Evolutionary conservation across 1,284 basidiomycete species (phyloP).

Genomic region (Moesziomyces sp.): DNA sequence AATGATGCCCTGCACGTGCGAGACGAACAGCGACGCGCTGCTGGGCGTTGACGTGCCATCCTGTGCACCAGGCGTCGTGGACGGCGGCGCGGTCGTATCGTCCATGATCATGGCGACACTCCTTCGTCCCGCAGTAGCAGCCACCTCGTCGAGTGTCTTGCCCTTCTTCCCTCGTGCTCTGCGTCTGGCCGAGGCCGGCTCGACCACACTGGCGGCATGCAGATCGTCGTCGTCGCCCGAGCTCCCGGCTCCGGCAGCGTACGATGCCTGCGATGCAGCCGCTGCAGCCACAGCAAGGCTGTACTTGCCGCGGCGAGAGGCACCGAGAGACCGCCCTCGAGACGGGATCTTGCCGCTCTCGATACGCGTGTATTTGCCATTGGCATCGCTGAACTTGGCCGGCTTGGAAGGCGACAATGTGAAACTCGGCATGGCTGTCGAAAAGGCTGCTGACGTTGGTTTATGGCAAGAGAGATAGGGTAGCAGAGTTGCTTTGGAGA

Average conservation of each 20-base stretch:
- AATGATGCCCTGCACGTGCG: slow-evolving; percentile 44
- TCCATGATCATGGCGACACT: slow-evolving; percentile 48
- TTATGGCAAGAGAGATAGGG: not conserved
- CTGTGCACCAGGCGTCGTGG: not conserved
- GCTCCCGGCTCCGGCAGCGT: not conserved
- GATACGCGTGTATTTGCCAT: slow-evolving; percentile 44
- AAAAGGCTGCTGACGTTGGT: not conserved
- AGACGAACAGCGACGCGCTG: slow-evolving; percentile 26
- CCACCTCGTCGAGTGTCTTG: slow-evolving; percentile 20
- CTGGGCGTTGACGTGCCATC: slow-evolving; percentile 1
- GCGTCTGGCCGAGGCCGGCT: not conserved
- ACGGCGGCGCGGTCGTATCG: slow-evolving; percentile 9
- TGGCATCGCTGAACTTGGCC: slow-evolving; percentile 33
- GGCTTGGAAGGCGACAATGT: slow-evolving; percentile 27
- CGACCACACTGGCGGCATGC: slow-evolving; percentile 19
- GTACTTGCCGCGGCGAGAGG: slow-evolving; percentile 32
- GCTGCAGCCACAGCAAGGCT: slow-evolving; percentile 31
- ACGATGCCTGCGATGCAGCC: slow-evolving; percentile 6
- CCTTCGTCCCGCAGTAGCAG: slow-evolving; percentile 27
- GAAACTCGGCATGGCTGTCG: slow-evolving; percentile 24
- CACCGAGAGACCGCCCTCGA: slow-evolving; percentile 29
- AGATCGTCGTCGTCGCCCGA: slow-evolving; percentile 14
- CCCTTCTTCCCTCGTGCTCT: slow-evolving; percentile 3
- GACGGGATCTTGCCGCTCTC: slow-evolving; percentile 35
- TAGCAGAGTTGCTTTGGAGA: slow-evolving; percentile 8